Evolutionary conservation across 1,139 yeast species (phyloP).

Genomic region (Diutina pseudorugosa): DNA sequence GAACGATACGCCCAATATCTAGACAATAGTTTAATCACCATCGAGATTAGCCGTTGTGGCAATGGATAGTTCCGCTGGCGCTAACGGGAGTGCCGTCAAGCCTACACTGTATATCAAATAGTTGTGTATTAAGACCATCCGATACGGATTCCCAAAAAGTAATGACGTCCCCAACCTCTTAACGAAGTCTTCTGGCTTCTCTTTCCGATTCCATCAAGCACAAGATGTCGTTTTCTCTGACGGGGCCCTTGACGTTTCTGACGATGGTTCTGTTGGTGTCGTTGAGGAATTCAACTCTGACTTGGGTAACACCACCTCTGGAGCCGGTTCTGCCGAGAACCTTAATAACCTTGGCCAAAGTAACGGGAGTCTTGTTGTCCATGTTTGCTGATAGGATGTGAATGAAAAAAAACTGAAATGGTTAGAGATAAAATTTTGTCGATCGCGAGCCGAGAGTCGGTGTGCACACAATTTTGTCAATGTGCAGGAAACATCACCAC

Average conservation of each 20-base stretch:
- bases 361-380: constrained; percentile 93
- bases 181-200: constrained; percentile 81
- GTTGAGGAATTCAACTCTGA: constrained; percentile 98
- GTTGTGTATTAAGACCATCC: constrained; percentile 4
- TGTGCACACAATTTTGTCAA: background rate
- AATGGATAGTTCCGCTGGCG: background rate
- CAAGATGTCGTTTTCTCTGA: constrained; percentile 97
- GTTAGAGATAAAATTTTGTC: background rate
- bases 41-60: too few relatives aligned
- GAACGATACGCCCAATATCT: background rate
- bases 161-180: constrained; percentile 9
- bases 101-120: background rate
- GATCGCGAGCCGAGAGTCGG: background rate
- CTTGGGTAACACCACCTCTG: constrained; percentile 99
- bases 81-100: background rate
- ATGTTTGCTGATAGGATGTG: constrained; percentile 1
- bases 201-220: constrained; percentile 99
- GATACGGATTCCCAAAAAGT: constrained; percentile 2
- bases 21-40: too few relatives aligned
- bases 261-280: constrained; percentile 97
- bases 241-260: constrained; percentile 99
- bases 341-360: constrained; percentile 98
- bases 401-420: background rate
- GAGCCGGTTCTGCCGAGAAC: constrained; percentile 99
- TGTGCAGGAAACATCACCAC: too few relatives aligned